phyloP scores from a whole-genome alignment of 2,329 filamentous ascomycete genomes.

The Exophiala bonariae region DNA sequence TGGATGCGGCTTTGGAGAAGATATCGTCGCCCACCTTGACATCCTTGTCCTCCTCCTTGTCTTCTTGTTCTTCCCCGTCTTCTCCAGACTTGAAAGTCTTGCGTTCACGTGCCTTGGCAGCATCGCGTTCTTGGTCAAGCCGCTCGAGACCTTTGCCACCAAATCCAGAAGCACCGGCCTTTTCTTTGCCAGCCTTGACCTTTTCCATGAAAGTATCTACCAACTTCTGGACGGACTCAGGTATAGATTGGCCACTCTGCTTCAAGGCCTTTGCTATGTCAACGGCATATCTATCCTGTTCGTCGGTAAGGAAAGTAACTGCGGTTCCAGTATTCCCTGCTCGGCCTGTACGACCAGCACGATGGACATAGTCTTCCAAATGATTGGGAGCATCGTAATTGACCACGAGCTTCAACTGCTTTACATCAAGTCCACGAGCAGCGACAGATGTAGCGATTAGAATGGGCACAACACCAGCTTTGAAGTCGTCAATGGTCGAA shows the following conservation, averaged over 20 bases:
- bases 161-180: conserved; percentile 79
- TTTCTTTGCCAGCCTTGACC: conserved; percentile 88
- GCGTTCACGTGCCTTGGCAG: conserved; percentile 79
- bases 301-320: conserved; percentile 87
- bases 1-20: conserved; percentile 61
- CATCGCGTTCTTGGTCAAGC: conserved; percentile 87
- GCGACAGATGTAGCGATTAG: conserved; percentile 94
- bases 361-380: conserved; percentile 89
- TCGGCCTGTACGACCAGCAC: conserved; percentile 88
- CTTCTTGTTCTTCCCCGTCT: conserved; percentile 72
- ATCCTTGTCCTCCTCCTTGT: conserved; percentile 64
- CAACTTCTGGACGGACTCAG: conserved; percentile 64
- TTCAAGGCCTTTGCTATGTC: conserved; percentile 90
- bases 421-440: conserved; percentile 91
- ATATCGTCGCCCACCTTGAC: conserved; percentile 61
- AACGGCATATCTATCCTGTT: conserved; percentile 86
- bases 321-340: conserved; percentile 94
- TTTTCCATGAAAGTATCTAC: conserved; percentile 77
- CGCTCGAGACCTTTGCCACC: conserved; percentile 92
- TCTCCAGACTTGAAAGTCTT: conserved; percentile 90
- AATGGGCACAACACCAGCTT: conserved; percentile 83
- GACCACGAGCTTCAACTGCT: conserved; percentile 91
- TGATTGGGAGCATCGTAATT: conserved; percentile 30
- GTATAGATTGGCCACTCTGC: conserved; percentile 82
- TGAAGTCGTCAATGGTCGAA: conserved; percentile 90